Conservation (phyloP, 805 yeast species). For the Candida krabiensis region DNA sequence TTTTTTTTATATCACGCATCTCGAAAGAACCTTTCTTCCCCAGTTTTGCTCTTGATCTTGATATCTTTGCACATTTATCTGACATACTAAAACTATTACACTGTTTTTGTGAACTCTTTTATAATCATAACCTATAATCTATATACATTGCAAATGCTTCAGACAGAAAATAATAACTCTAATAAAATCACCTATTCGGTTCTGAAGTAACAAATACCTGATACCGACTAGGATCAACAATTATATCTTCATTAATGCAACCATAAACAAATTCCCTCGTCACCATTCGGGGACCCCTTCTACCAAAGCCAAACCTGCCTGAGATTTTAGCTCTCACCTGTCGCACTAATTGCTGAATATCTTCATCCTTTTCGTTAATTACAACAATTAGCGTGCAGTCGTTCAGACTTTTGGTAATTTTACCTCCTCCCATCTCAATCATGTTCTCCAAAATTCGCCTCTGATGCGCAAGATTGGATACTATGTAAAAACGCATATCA, state of each 20-base stretch:
- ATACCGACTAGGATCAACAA: slow-evolving; percentile 17
- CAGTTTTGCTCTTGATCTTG: no score
- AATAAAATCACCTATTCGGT: no score
- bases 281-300: slow-evolving; percentile 38
- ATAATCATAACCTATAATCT: background rate
- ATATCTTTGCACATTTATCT: no score
- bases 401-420: slow-evolving; percentile 25
- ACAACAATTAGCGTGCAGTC: slow-evolving; percentile 42
- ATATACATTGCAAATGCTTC: no score
- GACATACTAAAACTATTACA: no score
- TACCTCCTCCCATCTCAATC: slow-evolving; percentile 48
- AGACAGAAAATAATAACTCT: no score
- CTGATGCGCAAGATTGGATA: slow-evolving; percentile 14
- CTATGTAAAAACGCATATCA: slow-evolving; percentile 35
- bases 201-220: slow-evolving; percentile 1
- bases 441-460: slow-evolving; percentile 19
- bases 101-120: background rate
- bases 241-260: slow-evolving; percentile 24
- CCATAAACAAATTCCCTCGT: slow-evolving; percentile 33
- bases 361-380: slow-evolving; percentile 11
- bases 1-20: no score
- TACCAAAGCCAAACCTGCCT: slow-evolving; percentile 4
- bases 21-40: no score
- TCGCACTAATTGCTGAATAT: slow-evolving; percentile 1
- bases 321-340: slow-evolving; percentile 2